Evolutionary conservation across 2,329 filamentous ascomycete genomes (phyloP), one percentile per base, ranked within the genome.

Genomic region (Elsinoe arachidis): DNA sequence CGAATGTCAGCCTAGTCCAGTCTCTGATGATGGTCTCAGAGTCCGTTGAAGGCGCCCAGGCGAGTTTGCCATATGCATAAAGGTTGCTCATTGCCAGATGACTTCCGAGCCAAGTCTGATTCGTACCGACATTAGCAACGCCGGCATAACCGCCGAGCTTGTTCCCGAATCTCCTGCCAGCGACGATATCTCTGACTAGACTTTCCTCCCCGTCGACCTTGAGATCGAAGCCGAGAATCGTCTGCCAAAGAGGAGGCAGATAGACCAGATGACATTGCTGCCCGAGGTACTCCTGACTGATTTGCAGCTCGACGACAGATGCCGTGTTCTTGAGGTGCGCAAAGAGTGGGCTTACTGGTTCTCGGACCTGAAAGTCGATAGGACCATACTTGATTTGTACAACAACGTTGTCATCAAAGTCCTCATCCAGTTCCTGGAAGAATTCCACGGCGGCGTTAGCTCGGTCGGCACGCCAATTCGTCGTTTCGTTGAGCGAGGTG

Each of bases 351-450:
- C 81, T 86, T 1, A 77, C 70, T 1, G 85, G 81, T 66, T 88
- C 85, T 35, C 85, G 79, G 10, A 87, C 82, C 64, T 88, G 85
- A 68, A 88, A 88, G 65, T 88, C 85, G 59, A 88, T 88, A 0
- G 85, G 84, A 0, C 86, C 85, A 61, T 85, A 87, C 68, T 88
- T 89, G 69, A 88, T 83, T 66, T 89, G 85, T 2, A 88, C 76
- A 0, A 88, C 76, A 0, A 88, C 84, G 47, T 88, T 88, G 46
- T 84, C 81, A 19, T 85, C 81, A 58, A 88, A 88, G 59, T 83
- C 68, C 4, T 76, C 79, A 63, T 88, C 85, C 0, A 88, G 75
- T 0, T 76, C 74, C 14, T 80, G 73, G 67, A 88, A 88, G 68
- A 80, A 86, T 1, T 88, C 75, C 0, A 87, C 82, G 0, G 83